phyloP scores from a whole-genome alignment of 306 rosid genomes.

The Castanea sativa region DNA sequence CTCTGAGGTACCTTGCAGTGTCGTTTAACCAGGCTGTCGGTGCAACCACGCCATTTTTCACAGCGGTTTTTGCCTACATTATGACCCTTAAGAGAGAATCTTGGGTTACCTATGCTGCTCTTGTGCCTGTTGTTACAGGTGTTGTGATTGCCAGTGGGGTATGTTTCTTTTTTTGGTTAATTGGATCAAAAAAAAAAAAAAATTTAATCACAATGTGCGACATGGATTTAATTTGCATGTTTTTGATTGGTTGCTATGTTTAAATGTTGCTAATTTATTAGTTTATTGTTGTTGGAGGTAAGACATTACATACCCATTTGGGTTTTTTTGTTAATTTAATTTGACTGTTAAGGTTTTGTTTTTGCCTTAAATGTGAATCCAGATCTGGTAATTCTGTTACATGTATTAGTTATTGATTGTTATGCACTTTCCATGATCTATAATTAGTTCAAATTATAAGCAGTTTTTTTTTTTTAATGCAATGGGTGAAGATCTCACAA shows the following conservation, averaged over 20 bases:
- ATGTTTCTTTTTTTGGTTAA: slow-evolving; percentile 22
- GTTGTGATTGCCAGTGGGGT: slow-evolving; percentile 99
- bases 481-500: slow-evolving; percentile 15
- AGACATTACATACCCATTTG: neutral
- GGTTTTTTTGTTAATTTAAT: slow-evolving; percentile 4
- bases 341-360: slow-evolving; percentile 10
- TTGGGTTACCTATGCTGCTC: slow-evolving; percentile 93
- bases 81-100: slow-evolving; percentile 89
- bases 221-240: neutral
- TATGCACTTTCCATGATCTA: slow-evolving; percentile 21
- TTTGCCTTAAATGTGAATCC: slow-evolving; percentile 19
- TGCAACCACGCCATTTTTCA: slow-evolving; percentile 96
- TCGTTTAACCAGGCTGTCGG: slow-evolving; percentile 97
- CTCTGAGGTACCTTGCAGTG: slow-evolving; percentile 87
- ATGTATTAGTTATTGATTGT: neutral
- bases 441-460: slow-evolving; percentile 13
- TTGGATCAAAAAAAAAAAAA: neutral
- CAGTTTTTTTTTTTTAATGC: neutral
- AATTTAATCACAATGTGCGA: neutral
- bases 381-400: slow-evolving; percentile 46
- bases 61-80: slow-evolving; percentile 84
- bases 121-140: slow-evolving; percentile 95
- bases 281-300: neutral
- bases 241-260: slow-evolving; percentile 14
- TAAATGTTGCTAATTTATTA: neutral